Conservation (phyloP, 2,329 filamentous ascomycete genomes). For the Ophiostoma australiae region DNA sequence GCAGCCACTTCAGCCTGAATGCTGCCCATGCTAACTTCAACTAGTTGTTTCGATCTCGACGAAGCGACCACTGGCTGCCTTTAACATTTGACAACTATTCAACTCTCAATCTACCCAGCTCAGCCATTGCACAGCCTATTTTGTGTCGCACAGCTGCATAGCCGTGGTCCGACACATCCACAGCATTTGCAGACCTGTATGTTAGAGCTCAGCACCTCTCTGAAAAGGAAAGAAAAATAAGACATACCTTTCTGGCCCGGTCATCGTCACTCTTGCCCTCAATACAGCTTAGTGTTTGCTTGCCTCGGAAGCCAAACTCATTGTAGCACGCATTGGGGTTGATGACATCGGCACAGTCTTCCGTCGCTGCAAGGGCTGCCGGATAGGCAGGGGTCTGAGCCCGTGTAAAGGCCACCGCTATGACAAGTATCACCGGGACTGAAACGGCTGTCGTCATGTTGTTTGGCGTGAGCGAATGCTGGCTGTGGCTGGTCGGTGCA, state of each 20-base stretch:
- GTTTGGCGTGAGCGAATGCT: too few relatives aligned
- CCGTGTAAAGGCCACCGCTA: not conserved
- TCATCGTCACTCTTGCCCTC: not conserved
- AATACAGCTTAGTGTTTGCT: not conserved
- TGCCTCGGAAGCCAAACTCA: not conserved
- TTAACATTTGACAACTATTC: too few relatives aligned
- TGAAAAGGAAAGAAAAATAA: too few relatives aligned
- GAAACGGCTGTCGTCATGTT: not conserved
- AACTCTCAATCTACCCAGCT: not conserved
- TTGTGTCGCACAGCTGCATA: not conserved
- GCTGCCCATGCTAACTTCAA: not conserved
- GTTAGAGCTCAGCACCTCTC: too few relatives aligned
- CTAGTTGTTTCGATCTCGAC: too few relatives aligned
- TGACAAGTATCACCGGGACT: not conserved
- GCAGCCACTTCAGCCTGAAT: not conserved
- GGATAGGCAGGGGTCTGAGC: not conserved
- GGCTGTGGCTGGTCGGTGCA: too few relatives aligned
- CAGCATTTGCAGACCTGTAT: too few relatives aligned
- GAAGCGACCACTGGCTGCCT: too few relatives aligned
- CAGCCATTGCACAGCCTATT: not conserved
- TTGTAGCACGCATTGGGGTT: not conserved
- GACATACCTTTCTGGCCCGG: too few relatives aligned
- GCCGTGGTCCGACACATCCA: too few relatives aligned
- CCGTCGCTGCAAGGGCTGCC: not conserved
- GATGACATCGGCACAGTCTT: not conserved